phyloP scores from a whole-genome alignment of 2,329 filamentous ascomycete genomes.

The Ophiostoma sp. region DNA sequence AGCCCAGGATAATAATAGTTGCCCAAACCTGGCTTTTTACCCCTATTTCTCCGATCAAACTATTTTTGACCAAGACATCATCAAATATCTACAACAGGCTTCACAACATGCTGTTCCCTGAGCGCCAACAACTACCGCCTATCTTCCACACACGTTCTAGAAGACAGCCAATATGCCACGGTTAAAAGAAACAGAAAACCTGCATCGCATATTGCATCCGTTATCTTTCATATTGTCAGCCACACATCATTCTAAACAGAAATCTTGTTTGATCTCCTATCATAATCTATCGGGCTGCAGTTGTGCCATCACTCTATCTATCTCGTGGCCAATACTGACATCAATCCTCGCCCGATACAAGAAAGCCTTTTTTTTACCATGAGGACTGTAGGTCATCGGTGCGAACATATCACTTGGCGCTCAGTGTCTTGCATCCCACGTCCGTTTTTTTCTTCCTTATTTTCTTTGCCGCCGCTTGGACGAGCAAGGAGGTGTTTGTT shows the following conservation, averaged over 20 bases:
- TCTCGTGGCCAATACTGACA: not conserved
- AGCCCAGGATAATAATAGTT: too few species aligned
- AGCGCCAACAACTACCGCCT: not conserved
- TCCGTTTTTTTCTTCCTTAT: not conserved
- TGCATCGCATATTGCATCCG: not conserved
- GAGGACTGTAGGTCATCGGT: not conserved
- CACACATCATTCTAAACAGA: not conserved
- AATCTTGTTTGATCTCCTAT: not conserved
- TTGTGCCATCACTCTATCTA: not conserved
- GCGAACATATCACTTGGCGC: constrained; percentile 7
- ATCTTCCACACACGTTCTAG: not conserved
- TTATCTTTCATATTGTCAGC: not conserved
- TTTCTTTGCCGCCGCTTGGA: constrained; percentile 2
- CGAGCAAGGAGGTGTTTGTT: constrained; percentile 7
- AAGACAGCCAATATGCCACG: not conserved
- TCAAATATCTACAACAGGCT: not conserved
- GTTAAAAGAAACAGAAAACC: not conserved
- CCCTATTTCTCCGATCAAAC: not conserved
- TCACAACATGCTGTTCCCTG: not conserved
- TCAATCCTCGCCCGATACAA: not conserved
- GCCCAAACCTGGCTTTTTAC: not conserved
- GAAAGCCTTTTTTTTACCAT: not conserved
- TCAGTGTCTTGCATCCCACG: not conserved
- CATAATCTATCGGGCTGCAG: not conserved
- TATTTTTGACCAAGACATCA: not conserved